A percentile compares a stretch with the other conserved stretches of the same genome.
Evolutionary conservation across 306 rosid species (phyloP).

Genomic region (Gleditsia sinensis): DNA sequence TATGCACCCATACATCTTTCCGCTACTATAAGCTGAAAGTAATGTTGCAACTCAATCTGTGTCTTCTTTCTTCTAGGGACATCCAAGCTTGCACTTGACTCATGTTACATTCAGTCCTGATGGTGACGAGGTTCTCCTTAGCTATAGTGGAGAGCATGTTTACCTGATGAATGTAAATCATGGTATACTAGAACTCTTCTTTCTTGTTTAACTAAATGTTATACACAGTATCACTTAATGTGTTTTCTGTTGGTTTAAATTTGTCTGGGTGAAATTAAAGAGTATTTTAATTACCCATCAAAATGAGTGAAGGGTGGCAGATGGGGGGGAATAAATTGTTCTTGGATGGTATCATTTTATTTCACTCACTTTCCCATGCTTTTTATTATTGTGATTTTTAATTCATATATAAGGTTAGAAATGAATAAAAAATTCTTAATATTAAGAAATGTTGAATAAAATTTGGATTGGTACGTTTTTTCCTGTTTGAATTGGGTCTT

Average conservation of each 20-base stretch:
- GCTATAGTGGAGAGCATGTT: conserved; percentile 97
- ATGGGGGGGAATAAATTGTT: conserved; percentile 2
- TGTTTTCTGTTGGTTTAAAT: conserved; percentile 26
- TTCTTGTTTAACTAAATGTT: conserved; percentile 28
- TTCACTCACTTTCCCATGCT: conserved; percentile 15
- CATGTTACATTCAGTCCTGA: conserved; percentile 94
- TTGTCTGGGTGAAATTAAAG: conserved; percentile 19
- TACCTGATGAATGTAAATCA: conserved; percentile 85
- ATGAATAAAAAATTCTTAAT: conserved; percentile 3
- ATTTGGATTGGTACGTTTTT: not conserved
- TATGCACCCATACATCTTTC: conserved; percentile 7
- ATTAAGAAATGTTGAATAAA: conserved; percentile 1
- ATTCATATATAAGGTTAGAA: conserved; percentile 4
- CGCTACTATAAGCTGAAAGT: not conserved
- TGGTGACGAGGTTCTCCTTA: conserved; percentile 95
- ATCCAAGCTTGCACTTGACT: conserved; percentile 82
- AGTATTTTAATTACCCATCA: not conserved
- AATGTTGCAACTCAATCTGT: conserved; percentile 26
- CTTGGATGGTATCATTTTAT: conserved; percentile 23
- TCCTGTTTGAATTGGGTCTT: not conserved
- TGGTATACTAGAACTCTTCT: conserved; percentile 50
- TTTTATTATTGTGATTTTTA: conserved; percentile 9
- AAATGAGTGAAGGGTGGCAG: conserved; percentile 2
- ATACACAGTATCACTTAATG: not conserved
- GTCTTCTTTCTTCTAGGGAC: conserved; percentile 57